Conservation (phyloP, 1,139 yeast species). For the Kurtzmaniella quercitrusa region DNA sequence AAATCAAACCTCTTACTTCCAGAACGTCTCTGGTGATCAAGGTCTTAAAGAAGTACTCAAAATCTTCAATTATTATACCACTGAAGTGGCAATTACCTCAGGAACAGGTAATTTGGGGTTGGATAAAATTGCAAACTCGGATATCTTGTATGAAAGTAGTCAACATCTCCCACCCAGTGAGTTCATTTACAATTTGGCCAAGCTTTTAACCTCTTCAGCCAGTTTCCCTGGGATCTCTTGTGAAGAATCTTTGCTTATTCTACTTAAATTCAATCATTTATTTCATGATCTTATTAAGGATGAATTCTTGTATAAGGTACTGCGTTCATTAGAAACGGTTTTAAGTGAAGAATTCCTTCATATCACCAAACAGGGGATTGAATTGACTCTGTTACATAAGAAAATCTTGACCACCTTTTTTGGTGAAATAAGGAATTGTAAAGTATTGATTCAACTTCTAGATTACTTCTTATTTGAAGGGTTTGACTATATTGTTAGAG, state of each 20-base stretch:
- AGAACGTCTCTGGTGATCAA: constrained; percentile 16
- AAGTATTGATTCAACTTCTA: constrained; percentile 17
- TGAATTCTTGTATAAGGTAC: constrained; percentile 36
- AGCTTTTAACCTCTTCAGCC: constrained; percentile 14
- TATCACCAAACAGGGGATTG: constrained; percentile 35
- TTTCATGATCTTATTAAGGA: constrained; percentile 25
- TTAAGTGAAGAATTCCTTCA: constrained; percentile 26
- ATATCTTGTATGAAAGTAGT: constrained; percentile 11
- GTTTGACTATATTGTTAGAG: constrained; percentile 29
- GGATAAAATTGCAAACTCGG: constrained; percentile 9
- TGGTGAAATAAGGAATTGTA: constrained; percentile 11
- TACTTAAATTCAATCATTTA: constrained; percentile 32
- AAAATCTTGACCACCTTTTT: constrained; percentile 22
- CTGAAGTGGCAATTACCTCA: constrained; percentile 19
- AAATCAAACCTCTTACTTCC: constrained; percentile 17
- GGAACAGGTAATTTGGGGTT: constrained; percentile 12
- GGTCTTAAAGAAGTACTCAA: constrained; percentile 24
- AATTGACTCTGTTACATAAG: constrained; percentile 23
- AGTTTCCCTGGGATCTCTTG: constrained; percentile 7
- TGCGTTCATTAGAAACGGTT: constrained; percentile 34
- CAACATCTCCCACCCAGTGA: constrained; percentile 18
- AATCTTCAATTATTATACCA: constrained; percentile 31
- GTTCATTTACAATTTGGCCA: constrained; percentile 21
- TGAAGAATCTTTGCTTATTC: constrained; percentile 29
- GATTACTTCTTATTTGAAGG: constrained; percentile 43